Evolutionary conservation across 2,329 filamentous ascomycete genomes (phyloP), one percentile per base, ranked within the genome.

Genomic region (Alternaria brassicicola): DNA sequence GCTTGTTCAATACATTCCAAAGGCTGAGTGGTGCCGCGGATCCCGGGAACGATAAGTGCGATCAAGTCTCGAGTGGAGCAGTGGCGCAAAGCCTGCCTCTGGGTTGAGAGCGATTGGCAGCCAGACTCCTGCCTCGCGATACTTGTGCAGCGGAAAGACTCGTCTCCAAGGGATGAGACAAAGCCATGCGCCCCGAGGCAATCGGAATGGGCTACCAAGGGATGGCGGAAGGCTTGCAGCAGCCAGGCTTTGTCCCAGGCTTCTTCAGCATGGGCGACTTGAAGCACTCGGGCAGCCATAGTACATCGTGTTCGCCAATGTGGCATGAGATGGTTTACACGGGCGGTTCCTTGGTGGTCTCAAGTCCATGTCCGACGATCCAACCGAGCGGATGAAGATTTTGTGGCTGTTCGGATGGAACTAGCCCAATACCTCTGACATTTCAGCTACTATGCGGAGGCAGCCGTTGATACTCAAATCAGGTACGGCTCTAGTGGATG

Each of bases 131-230:
- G 25, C 31, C 42, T 36, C n/a, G 31, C 52, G 25, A 31, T 31
- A 30, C 41, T 41, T 21, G 38, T 19, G 33, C 36, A 49, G 53
- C 12, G 35, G 19, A 17, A 17, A 19, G 26, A 17, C 12, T 47
- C 39, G 25, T 49, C 30, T 39, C 21, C 39, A 55, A 21, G 35
- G 42, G 30, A 15, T 38, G 12, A 17, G 30, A 43, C 49, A 51
- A 60, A 45, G 51, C 30, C 45, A 50, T 43, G 12, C 36, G n/a
- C 19, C 26, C 30, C 23, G 10, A 30, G 54, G 41, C 49, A 57
- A 53, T 41, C n/a, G 23, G 36, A 49, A 49, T n/a, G 31, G 35
- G 45, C n/a, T 35, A 58, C 45, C 38, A 58, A 55, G 51, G 45
- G 45, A 30, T 47, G 17, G 19, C 30, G 38, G 51, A 31, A 58